Conservation (phyloP, 2,329 filamentous ascomycete genomes). For the Nigrospora sphaerica region DNA sequence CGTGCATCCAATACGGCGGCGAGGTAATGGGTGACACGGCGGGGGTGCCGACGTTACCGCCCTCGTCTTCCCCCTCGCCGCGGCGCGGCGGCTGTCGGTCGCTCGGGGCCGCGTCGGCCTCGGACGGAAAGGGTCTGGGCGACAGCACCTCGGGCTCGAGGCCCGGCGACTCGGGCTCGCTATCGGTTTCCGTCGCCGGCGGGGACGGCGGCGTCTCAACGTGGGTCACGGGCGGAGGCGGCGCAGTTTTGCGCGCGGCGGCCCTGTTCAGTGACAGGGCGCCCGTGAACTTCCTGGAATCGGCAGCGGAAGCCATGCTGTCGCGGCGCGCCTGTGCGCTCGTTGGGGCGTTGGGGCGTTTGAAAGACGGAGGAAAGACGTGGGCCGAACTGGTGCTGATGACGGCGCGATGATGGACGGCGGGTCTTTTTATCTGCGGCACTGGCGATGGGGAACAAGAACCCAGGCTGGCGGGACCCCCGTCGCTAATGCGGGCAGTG, state of each 20-base stretch:
- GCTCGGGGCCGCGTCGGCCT: neutral
- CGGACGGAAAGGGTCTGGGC: too few species aligned
- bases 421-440: too few species aligned
- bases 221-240: neutral
- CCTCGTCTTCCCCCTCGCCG: neutral
- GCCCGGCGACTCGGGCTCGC: slow-evolving; percentile 13
- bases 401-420: too few species aligned
- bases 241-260: slow-evolving; percentile 1
- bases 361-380: too few species aligned
- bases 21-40: slow-evolving; percentile 14
- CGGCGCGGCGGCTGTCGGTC: neutral
- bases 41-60: slow-evolving; percentile 4
- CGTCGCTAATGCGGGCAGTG: too few species aligned
- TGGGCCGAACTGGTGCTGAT: too few species aligned
- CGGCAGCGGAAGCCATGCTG: neutral
- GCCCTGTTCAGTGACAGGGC: neutral
- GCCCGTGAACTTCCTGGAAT: neutral
- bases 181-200: slow-evolving; percentile 19
- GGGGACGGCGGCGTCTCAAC: slow-evolving; percentile 5
- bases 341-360: too few species aligned
- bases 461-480: too few species aligned
- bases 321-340: neutral
- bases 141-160: neutral
- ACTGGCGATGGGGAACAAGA: too few species aligned
- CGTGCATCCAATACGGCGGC: slow-evolving; percentile 30